phyloP scores from a whole-genome alignment of 371 early-diverging fungal species.

The Mortierella sp. region DNA sequence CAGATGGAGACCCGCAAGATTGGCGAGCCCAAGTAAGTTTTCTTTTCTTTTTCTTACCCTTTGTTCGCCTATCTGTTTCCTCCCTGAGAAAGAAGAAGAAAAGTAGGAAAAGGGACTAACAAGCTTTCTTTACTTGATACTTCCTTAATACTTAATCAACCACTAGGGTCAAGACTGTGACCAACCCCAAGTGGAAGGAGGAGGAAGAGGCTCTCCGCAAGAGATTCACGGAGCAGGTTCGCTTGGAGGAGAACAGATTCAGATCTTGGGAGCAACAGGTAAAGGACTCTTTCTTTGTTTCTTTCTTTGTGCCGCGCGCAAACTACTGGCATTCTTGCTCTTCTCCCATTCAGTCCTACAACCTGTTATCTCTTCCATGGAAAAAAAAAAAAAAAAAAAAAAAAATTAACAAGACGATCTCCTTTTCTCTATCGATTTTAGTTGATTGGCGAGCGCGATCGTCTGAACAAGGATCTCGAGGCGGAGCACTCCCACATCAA shows the following conservation, averaged over 20 bases:
- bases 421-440: no score
- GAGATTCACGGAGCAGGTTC: slow-evolving; percentile 92
- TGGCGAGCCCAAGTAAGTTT: slow-evolving; percentile 66
- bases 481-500: slow-evolving; percentile 85
- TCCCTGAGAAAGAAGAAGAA: no score
- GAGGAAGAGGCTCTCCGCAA: slow-evolving; percentile 90
- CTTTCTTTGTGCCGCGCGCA: slow-evolving; percentile 1
- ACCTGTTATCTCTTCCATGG: no score
- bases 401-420: no score
- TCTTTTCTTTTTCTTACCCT: no score
- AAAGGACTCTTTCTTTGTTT: neutral
- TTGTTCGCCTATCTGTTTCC: no score
- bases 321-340: no score
- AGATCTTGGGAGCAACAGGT: slow-evolving; percentile 93
- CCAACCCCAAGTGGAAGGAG: slow-evolving; percentile 85
- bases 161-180: slow-evolving; percentile 60
- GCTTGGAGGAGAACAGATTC: slow-evolving; percentile 91
- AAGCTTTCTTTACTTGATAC: no score
- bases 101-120: no score
- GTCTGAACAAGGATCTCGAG: slow-evolving; percentile 93
- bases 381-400: no score
- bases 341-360: no score
- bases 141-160: no score
- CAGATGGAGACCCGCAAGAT: slow-evolving; percentile 83
- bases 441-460: slow-evolving; percentile 91